Evolutionary conservation across 139 green algal species (phyloP).

Genomic region (Edaphochlamys debaryana): DNA sequence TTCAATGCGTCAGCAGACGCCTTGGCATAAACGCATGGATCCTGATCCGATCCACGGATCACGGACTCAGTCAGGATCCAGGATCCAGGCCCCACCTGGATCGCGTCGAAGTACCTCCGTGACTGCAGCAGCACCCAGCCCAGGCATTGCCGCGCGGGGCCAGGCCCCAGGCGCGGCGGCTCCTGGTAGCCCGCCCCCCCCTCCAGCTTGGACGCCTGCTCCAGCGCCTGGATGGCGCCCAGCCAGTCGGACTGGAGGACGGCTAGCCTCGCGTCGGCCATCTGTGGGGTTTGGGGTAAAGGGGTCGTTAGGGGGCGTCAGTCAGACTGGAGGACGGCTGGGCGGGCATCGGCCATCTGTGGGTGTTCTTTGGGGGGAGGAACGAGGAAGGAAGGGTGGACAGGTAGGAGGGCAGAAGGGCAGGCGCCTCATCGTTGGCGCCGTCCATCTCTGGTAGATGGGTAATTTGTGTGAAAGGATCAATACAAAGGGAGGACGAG

Average conservation of each 20-base stretch:
- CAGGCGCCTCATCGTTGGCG: too few species aligned
- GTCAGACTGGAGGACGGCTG: too few species aligned
- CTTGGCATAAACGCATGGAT: neutral
- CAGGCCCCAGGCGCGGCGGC: slow-evolving; percentile 62
- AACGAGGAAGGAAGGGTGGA: too few species aligned
- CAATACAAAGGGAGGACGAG: too few species aligned
- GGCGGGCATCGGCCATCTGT: too few species aligned
- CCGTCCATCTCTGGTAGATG: too few species aligned
- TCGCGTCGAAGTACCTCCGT: slow-evolving; percentile 39
- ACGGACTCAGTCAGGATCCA: neutral
- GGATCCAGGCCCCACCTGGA: slow-evolving; percentile 29
- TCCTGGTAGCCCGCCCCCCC: slow-evolving; percentile 62
- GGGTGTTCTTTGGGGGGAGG: too few species aligned
- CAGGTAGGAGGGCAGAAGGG: too few species aligned
- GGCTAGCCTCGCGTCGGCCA: slow-evolving; percentile 11
- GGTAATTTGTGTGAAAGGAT: too few species aligned
- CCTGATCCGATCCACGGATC: too few species aligned
- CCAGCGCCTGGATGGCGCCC: slow-evolving; percentile 5
- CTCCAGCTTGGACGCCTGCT: slow-evolving; percentile 28
- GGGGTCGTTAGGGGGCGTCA: too few species aligned
- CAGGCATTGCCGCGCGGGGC: slow-evolving; percentile 65
- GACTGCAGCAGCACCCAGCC: slow-evolving; percentile 56
- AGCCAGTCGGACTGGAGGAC: neutral
- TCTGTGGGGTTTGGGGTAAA: too few species aligned
- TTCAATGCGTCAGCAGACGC: neutral